Conservation (phyloP, 495 filamentous ascomycete species). For the Podospora conica region DNA sequence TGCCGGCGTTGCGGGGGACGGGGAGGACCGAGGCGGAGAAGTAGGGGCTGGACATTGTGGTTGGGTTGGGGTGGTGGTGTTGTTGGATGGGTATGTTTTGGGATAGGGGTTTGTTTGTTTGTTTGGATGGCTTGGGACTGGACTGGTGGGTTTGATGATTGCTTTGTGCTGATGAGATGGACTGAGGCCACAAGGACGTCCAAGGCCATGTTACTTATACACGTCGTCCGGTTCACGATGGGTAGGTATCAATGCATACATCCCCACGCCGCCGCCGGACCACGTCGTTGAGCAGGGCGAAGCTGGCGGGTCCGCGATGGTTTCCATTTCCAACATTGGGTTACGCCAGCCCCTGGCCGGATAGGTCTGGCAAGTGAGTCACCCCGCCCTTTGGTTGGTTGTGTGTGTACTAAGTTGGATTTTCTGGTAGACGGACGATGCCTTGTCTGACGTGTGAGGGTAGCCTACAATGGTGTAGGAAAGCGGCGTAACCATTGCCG, state of each 20-base stretch:
- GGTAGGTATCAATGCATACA: neutral
- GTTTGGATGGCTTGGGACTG: neutral
- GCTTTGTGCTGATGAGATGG: neutral
- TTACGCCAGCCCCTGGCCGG: neutral
- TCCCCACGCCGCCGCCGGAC: too few relatives aligned
- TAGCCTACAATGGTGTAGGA: neutral
- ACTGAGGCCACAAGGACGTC: neutral
- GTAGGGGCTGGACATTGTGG: neutral
- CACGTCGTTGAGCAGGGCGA: neutral
- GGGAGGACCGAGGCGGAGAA: conserved; percentile 11
- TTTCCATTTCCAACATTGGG: neutral
- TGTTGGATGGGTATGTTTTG: neutral
- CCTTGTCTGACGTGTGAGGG: neutral
- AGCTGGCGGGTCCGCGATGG: neutral
- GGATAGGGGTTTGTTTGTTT: neutral
- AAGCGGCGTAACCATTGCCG: neutral
- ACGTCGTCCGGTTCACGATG: neutral
- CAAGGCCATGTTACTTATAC: neutral
- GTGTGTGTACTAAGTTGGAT: neutral
- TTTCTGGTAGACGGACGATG: neutral
- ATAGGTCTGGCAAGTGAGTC: neutral
- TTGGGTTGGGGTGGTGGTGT: conserved; percentile 1
- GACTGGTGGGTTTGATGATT: neutral
- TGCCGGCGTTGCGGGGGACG: neutral
- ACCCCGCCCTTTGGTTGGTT: neutral